A percentile compares a stretch with the other conserved stretches of the same genome.
These are phyloP conservation scores for Ogataea chonburiensis DNA, from an alignment of 805 yeast genomes.

Conservation along the genomic window DNA sequence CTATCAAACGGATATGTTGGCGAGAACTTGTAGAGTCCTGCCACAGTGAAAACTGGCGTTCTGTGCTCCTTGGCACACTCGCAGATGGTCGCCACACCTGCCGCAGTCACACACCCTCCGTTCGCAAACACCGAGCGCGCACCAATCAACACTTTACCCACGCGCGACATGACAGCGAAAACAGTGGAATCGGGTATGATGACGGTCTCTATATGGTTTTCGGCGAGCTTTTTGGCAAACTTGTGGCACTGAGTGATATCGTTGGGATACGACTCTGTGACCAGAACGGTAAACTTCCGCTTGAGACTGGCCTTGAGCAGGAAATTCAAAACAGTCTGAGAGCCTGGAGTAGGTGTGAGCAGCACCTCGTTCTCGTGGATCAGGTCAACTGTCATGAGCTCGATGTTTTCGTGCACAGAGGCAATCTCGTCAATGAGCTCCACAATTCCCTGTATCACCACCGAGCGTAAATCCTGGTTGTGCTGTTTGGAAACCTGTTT, in stretches of 20 bases:
- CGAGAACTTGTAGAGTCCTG: constrained; percentile 89
- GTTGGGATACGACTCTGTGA: constrained; percentile 91
- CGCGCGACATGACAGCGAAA: constrained; percentile 95
- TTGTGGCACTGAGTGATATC: constrained; percentile 72
- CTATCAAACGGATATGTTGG: constrained; percentile 90
- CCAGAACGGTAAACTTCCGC: constrained; percentile 87
- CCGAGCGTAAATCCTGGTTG: constrained; percentile 70
- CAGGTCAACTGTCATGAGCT: constrained; percentile 85
- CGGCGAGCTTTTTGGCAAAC: constrained; percentile 77
- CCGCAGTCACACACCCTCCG: constrained; percentile 87
- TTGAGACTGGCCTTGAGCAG: constrained; percentile 82
- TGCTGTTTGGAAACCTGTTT: constrained; percentile 39
- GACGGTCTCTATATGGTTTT: constrained; percentile 84
- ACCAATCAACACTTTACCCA: constrained; percentile 93
- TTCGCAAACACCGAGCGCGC: constrained; percentile 91
- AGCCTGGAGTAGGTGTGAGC: constrained; percentile 92
- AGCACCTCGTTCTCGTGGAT: constrained; percentile 88
- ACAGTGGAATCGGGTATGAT: constrained; percentile 91
- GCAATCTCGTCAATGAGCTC: constrained; percentile 90
- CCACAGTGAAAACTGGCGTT: constrained; percentile 95
- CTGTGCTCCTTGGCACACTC: constrained; percentile 93
- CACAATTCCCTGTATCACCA: constrained; percentile 87
- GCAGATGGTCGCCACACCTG: constrained; percentile 91
- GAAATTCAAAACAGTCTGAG: constrained; percentile 85
- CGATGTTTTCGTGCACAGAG: constrained; percentile 86